Percentiles rank a stretch among this genome's conserved stretches.
Conservation (phyloP, 1,284 basidiomycete species). For the Termitomyces sp. region DNA sequence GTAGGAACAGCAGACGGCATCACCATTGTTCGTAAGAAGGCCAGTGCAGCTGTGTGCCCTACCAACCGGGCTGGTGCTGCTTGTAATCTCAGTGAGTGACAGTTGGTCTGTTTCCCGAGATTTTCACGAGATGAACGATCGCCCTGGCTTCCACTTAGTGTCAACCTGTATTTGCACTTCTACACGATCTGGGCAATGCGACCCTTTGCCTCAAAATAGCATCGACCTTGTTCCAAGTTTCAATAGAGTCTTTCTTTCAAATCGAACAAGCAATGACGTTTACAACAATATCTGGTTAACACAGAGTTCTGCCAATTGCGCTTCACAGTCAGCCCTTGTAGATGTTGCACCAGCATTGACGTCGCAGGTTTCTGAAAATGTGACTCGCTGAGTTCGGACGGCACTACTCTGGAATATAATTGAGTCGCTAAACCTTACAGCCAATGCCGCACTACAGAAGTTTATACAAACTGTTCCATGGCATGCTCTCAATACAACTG, state of each 20-base stretch:
- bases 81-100: constrained; percentile 51
- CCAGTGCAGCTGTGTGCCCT: constrained; percentile 8
- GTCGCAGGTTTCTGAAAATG: constrained; percentile 35
- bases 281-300: constrained; percentile 46
- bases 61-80: constrained; percentile 32
- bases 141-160: constrained; percentile 31
- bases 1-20: constrained; percentile 19
- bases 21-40: constrained; percentile 11
- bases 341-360: constrained; percentile 49
- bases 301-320: constrained; percentile 42
- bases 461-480: constrained; percentile 47
- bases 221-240: constrained; percentile 42
- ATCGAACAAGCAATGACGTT: constrained; percentile 37
- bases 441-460: constrained; percentile 34
- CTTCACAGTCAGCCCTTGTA: constrained; percentile 46
- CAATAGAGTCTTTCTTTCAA: constrained; percentile 46
- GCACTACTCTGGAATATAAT: constrained; percentile 57
- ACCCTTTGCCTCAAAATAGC: constrained; percentile 49
- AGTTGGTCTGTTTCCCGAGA: neutral
- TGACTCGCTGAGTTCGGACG: constrained; percentile 51
- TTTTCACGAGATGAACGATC: constrained; percentile 6
- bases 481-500: constrained; percentile 34
- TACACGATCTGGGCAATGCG: constrained; percentile 36
- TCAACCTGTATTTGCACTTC: constrained; percentile 59
- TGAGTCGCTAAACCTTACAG: constrained; percentile 40